Evolutionary conservation across 2,329 filamentous ascomycete species (phyloP).

Genomic region (Neurospora crassa): DNA sequence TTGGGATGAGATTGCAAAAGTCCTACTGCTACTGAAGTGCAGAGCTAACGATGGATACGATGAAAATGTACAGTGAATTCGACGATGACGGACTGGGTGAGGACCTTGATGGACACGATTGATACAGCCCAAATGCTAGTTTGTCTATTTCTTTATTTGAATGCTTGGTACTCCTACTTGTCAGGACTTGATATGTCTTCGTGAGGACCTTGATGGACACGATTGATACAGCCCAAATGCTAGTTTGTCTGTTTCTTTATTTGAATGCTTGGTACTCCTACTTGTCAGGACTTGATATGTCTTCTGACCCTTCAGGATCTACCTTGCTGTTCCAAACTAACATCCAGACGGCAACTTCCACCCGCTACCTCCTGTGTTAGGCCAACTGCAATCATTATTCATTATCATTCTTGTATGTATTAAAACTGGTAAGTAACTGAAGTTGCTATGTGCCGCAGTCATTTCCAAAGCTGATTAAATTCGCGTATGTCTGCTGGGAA

Average conservation of each 20-base stretch:
- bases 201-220: neutral
- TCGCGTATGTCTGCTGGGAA: neutral
- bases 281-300: no score
- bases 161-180: no score
- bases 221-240: no score
- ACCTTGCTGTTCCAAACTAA: neutral
- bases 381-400: neutral
- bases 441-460: neutral
- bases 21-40: neutral
- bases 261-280: no score
- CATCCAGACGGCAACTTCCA: neutral
- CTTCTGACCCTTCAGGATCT: no score
- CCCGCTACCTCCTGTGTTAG: neutral
- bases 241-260: no score
- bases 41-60: neutral
- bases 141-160: no score
- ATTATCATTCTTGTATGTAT: neutral
- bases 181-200: no score
- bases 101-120: neutral
- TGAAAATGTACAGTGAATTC: neutral
- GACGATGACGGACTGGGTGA: neutral
- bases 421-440: neutral
- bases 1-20: neutral
- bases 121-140: no score
- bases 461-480: neutral